phyloP scores from a whole-genome alignment of 495 filamentous ascomycete species.

The Cercophora sp. region DNA sequence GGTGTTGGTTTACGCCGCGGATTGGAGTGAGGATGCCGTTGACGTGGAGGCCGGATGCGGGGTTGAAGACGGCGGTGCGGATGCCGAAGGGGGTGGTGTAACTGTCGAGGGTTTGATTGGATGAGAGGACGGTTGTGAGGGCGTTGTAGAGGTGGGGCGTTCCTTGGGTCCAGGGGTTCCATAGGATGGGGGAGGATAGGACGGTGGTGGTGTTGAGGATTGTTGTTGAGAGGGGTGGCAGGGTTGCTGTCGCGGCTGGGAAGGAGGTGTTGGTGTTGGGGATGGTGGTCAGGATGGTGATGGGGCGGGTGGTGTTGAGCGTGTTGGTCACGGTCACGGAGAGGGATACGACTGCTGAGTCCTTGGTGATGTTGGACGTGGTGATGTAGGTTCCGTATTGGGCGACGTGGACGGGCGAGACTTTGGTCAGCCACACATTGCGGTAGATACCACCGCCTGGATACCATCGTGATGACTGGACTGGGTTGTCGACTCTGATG shows the following conservation, averaged over 20 bases:
- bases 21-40: conserved; percentile 38
- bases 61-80: conserved; percentile 33
- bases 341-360: conserved; percentile 38
- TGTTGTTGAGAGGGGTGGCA: conserved; percentile 26
- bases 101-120: conserved; percentile 31
- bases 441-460: conserved; percentile 50
- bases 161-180: conserved; percentile 43
- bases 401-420: conserved; percentile 38
- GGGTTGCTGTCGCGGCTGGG: conserved; percentile 13
- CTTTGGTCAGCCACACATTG: conserved; percentile 48
- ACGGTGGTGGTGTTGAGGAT: conserved; percentile 33
- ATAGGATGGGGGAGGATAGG: conserved; percentile 38
- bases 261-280: conserved; percentile 26
- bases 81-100: conserved; percentile 49
- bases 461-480: conserved; percentile 47
- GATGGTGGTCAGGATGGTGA: conserved; percentile 26
- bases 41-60: conserved; percentile 33
- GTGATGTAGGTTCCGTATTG: conserved; percentile 46
- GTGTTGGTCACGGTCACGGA: conserved; percentile 39
- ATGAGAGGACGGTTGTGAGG: conserved; percentile 28
- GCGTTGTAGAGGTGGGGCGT: conserved; percentile 45
- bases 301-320: conserved; percentile 13
- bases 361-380: conserved; percentile 33
- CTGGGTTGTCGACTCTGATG: conserved; percentile 45
- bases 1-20: conserved; percentile 44